A percentile compares a stretch with the other conserved stretches of the same genome.
Evolutionary conservation across 2,329 filamentous ascomycete genomes (phyloP).

Genomic region (Arthrinium phaeospermum): DNA sequence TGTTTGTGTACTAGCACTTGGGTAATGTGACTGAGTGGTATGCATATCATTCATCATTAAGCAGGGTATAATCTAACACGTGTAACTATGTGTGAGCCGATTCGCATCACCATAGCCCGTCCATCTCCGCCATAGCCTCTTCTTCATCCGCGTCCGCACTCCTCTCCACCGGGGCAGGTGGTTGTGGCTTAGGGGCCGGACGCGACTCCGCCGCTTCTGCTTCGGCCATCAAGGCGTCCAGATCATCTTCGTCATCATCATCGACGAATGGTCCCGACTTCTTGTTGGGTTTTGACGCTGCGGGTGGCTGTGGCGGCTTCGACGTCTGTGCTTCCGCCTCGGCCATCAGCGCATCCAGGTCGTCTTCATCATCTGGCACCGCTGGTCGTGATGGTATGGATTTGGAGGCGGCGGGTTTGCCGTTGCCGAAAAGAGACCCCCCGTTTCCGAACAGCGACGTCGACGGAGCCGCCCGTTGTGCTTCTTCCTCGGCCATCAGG

Average conservation of each 20-base stretch:
- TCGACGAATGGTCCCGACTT: constrained; percentile 15
- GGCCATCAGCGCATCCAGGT: constrained; percentile 38
- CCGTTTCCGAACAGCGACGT: constrained; percentile 33
- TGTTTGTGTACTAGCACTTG: too few species aligned
- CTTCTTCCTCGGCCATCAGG: constrained; percentile 32
- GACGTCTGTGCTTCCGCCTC: constrained; percentile 52
- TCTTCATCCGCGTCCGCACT: constrained; percentile 62
- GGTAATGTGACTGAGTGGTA: not conserved
- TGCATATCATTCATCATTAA: constrained; percentile 12
- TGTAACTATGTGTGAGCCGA: not conserved
- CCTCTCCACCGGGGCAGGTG: constrained; percentile 21
- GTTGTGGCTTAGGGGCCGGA: constrained; percentile 22
- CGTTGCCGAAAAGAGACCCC: not conserved
- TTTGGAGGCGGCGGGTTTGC: not conserved
- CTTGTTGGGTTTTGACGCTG: constrained; percentile 24
- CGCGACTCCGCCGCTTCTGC: constrained; percentile 38
- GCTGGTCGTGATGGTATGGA: constrained; percentile 38
- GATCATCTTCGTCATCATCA: constrained; percentile 44
- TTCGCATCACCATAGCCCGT: constrained; percentile 54
- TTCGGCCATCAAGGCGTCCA: constrained; percentile 51
- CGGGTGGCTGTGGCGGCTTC: constrained; percentile 27
- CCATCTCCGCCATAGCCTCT: constrained; percentile 71
- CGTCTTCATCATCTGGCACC: constrained; percentile 28
- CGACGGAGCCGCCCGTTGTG: constrained; percentile 10
- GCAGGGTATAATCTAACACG: not conserved